A percentile compares a stretch with the other conserved stretches of the same genome.
phyloP scores from a whole-genome alignment of 2,329 filamentous ascomycete species.

The Aspergillus vadensis region DNA sequence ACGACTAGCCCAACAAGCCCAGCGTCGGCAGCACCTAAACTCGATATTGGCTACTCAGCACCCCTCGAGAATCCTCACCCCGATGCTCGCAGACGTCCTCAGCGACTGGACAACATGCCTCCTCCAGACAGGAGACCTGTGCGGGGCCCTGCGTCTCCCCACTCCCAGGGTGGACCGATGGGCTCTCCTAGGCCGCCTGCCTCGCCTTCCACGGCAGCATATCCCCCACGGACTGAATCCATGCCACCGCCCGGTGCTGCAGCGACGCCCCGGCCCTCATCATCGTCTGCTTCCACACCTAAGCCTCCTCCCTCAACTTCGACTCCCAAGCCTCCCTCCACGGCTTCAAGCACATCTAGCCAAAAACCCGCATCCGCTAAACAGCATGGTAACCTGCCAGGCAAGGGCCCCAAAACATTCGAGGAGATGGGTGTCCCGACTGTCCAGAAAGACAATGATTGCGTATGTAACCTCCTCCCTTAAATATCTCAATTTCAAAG shows the following conservation, averaged over 20 bases:
- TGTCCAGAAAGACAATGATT: constrained; percentile 82
- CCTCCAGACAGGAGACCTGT: constrained; percentile 35
- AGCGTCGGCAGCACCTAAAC: constrained; percentile 36
- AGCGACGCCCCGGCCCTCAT: constrained; percentile 42
- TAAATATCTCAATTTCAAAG: not conserved
- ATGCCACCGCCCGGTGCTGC: constrained; percentile 37
- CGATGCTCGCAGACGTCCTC: constrained; percentile 34
- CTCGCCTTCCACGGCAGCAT: constrained; percentile 34
- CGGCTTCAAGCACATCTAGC: constrained; percentile 31
- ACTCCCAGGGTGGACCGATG: constrained; percentile 24
- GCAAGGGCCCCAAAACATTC: constrained; percentile 89
- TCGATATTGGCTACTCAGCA: constrained; percentile 53
- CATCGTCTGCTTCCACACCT: constrained; percentile 35
- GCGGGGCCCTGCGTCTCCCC: constrained; percentile 33
- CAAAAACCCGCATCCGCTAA: constrained; percentile 40
- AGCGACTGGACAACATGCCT: constrained; percentile 29
- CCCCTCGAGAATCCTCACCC: constrained; percentile 44
- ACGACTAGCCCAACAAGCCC: constrained; percentile 35
- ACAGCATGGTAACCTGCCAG: constrained; percentile 45
- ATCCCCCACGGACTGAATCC: constrained; percentile 38
- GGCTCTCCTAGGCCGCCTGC: constrained; percentile 29
- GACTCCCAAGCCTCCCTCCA: constrained; percentile 39
- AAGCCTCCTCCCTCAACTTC: constrained; percentile 38
- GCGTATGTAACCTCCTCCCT: constrained; percentile 59
- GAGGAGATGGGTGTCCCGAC: constrained; percentile 96